Percentiles rank a stretch among this genome's conserved stretches.
phyloP scores from a whole-genome alignment of 179 eudicot species.

The Gypsophila paniculata region DNA sequence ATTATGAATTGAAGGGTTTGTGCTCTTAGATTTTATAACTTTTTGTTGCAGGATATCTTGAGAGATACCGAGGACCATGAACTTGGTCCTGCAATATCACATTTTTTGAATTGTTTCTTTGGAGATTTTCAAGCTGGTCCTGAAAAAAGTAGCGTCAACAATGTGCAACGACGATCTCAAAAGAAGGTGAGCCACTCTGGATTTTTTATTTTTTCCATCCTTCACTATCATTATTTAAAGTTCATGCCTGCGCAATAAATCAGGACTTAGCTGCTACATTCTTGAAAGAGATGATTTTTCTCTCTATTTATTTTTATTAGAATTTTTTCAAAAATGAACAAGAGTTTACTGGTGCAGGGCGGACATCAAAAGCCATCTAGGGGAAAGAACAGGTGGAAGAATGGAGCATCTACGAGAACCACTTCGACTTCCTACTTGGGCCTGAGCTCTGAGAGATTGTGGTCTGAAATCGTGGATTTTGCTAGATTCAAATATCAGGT shows the following conservation, averaged over 20 bases:
- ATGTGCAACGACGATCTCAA: conserved; percentile 37
- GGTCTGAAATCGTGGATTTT: conserved; percentile 76
- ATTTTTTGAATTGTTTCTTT: conserved; percentile 80
- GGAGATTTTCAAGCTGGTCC: conserved; percentile 53
- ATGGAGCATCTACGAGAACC: conserved; percentile 39
- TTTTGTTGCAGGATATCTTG: conserved; percentile 57
- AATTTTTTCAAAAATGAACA: background rate
- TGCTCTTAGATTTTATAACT: background rate
- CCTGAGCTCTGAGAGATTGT: conserved; percentile 63
- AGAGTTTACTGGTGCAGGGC: conserved; percentile 44
- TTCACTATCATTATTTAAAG: background rate
- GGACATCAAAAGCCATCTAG: conserved; percentile 50
- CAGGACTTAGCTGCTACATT: background rate
- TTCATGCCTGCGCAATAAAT: background rate
- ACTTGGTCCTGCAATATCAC: conserved; percentile 63
- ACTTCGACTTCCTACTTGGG: conserved; percentile 40
- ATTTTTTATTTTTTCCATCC: background rate
- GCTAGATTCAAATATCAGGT: conserved; percentile 91
- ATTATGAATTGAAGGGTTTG: background rate
- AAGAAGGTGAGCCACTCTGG: conserved; percentile 50
- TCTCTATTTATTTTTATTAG: background rate
- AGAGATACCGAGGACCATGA: conserved; percentile 89
- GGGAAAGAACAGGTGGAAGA: conserved; percentile 48
- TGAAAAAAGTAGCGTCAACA: conserved; percentile 36
- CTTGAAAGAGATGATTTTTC: background rate